phyloP scores from a whole-genome alignment of 75 land plant genomes.

The Pseudotsuga menziesii region DNA sequence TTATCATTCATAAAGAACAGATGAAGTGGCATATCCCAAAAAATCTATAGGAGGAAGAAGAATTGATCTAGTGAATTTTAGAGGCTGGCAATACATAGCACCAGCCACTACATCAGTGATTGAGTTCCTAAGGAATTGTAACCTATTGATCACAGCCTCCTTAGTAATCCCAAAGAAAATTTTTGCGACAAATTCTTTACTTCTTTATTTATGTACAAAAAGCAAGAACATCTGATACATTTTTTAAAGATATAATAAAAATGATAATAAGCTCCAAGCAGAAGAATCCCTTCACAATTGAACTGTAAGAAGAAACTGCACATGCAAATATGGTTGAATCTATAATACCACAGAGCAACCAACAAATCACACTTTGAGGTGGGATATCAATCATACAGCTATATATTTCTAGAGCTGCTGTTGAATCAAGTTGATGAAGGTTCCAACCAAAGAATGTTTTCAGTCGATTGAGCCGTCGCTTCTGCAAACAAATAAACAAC shows the following conservation, averaged over 20 bases:
- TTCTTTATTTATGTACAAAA: no score
- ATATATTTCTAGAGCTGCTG: constrained; percentile 30
- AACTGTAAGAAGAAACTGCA: not conserved
- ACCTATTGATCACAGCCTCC: no score
- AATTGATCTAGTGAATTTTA: no score
- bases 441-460: constrained; percentile 55
- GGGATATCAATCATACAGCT: not conserved
- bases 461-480: constrained; percentile 50
- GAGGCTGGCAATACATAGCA: no score
- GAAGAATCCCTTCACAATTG: not conserved
- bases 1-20: no score
- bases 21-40: no score
- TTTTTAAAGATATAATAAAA: not conserved
- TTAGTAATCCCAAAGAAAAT: no score
- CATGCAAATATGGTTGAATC: not conserved
- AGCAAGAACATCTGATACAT: no score
- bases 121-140: no score
- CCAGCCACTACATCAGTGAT: no score
- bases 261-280: not conserved
- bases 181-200: no score
- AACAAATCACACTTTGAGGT: not conserved
- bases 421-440: constrained; percentile 50
- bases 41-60: no score
- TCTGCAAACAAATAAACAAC: constrained; percentile 31
- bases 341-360: not conserved